A percentile compares a stretch with the other conserved stretches of the same genome.
These are phyloP conservation scores for Entomortierella chlamydospora DNA, from an alignment of 192 early-diverging fungal genomes.

Conservation along the genomic window DNA sequence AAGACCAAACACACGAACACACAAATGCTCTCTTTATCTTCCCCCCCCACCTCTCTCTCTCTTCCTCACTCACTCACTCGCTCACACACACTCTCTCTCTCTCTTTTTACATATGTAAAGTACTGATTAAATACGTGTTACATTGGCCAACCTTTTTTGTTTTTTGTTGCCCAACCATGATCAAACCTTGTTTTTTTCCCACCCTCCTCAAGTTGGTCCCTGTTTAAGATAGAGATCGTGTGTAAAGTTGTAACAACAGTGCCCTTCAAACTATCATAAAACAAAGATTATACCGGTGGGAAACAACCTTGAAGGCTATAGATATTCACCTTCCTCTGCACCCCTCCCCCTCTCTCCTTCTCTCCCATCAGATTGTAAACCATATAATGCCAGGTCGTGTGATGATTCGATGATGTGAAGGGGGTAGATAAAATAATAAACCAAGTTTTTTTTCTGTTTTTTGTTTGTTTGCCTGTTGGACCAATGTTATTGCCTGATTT, in stretches of 20 bases:
- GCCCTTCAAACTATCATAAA: neutral
- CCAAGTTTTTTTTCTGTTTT: neutral
- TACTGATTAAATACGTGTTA: neutral
- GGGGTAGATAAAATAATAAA: neutral
- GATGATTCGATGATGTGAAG: neutral
- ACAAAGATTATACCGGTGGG: neutral
- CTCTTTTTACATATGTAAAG: neutral
- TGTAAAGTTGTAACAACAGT: neutral
- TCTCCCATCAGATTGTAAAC: neutral
- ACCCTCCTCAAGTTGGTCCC: constrained; percentile 1
- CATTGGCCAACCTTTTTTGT: neutral
- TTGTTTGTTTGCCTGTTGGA: neutral
- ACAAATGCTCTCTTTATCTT: no score
- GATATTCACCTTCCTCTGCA: neutral
- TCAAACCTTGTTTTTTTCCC: constrained; percentile 42
- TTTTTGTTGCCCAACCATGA: constrained; percentile 26
- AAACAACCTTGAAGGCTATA: neutral
- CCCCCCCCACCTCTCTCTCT: no score
- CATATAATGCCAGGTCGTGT: neutral
- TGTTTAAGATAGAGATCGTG: constrained; percentile 9
- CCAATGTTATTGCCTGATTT: neutral
- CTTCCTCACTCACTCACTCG: no score
- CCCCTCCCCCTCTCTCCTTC: neutral
- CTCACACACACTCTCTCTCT: neutral
- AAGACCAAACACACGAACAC: no score